phyloP scores from a whole-genome alignment of 192 early-diverging fungal species.

The Dimargaris verticillata region DNA sequence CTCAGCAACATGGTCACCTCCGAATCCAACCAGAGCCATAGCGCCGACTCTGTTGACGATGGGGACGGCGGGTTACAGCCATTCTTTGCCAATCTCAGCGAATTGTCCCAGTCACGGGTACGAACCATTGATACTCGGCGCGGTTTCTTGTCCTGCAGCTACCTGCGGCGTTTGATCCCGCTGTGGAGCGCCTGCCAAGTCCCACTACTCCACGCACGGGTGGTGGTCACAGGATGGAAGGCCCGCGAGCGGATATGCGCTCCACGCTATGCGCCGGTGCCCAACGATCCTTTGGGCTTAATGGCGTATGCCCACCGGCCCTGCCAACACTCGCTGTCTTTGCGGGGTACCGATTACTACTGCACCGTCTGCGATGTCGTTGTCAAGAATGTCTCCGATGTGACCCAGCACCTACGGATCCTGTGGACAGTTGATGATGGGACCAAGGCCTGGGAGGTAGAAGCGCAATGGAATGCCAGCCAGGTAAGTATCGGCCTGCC shows the following conservation, averaged over 20 bases:
- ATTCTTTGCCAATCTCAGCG: constrained; percentile 2
- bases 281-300: constrained; percentile 4
- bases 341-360: background rate
- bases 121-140: constrained; percentile 3
- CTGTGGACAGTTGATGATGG: constrained; percentile 5
- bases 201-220: background rate
- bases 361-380: background rate
- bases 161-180: background rate
- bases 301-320: background rate
- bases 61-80: background rate
- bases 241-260: background rate
- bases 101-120: background rate
- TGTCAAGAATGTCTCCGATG: background rate
- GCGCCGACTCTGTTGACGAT: too few relatives aligned
- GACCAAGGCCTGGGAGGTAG: background rate
- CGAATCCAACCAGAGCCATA: background rate
- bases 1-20: constrained; percentile 12
- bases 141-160: constrained; percentile 4
- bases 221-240: background rate
- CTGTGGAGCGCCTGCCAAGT: background rate
- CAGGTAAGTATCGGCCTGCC: background rate
- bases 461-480: background rate
- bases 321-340: background rate
- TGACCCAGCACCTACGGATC: background rate
- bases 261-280: background rate